Evolutionary conservation across 306 rosid genomes (phyloP).

Genomic region (Corylus heterophylla): DNA sequence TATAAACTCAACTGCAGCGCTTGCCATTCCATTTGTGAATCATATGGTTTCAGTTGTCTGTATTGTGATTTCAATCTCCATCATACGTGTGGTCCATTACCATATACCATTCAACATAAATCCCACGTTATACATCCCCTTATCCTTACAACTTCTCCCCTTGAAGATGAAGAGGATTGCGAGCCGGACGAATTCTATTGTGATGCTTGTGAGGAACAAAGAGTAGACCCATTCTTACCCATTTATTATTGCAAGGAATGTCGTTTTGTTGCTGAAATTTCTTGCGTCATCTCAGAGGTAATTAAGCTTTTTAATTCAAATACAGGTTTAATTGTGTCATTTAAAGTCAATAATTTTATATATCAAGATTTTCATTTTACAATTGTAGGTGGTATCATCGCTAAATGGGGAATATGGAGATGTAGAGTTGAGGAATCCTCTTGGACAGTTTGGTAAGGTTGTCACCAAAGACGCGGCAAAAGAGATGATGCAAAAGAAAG

Average conservation of each 20-base stretch:
- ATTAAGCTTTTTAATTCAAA: not conserved
- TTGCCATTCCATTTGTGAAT: too few species aligned
- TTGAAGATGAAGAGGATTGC: not conserved
- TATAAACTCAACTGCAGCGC: too few species aligned
- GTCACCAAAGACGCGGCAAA: too few species aligned
- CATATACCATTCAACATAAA: not conserved
- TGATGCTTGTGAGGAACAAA: slow-evolving; percentile 13
- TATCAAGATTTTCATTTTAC: too few species aligned
- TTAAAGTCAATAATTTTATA: too few species aligned
- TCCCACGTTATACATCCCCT: not conserved
- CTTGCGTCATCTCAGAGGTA: not conserved
- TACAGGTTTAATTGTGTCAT: too few species aligned
- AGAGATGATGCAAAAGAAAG: too few species aligned
- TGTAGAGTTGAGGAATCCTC: not conserved
- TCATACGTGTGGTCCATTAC: slow-evolving; percentile 5
- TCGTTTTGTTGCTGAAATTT: slow-evolving; percentile 7
- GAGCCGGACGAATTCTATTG: slow-evolving; percentile 6
- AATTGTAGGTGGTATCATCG: not conserved
- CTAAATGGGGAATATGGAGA: not conserved
- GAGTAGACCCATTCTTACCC: not conserved
- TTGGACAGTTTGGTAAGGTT: not conserved
- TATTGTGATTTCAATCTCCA: slow-evolving; percentile 2
- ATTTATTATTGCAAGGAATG: slow-evolving; percentile 6
- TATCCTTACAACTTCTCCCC: not conserved
- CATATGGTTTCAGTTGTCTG: too few species aligned